Evolutionary conservation across 169 alveolate genomes (phyloP), one percentile per base, ranked within the genome.

Genomic region (Eimeria praecox): DNA sequence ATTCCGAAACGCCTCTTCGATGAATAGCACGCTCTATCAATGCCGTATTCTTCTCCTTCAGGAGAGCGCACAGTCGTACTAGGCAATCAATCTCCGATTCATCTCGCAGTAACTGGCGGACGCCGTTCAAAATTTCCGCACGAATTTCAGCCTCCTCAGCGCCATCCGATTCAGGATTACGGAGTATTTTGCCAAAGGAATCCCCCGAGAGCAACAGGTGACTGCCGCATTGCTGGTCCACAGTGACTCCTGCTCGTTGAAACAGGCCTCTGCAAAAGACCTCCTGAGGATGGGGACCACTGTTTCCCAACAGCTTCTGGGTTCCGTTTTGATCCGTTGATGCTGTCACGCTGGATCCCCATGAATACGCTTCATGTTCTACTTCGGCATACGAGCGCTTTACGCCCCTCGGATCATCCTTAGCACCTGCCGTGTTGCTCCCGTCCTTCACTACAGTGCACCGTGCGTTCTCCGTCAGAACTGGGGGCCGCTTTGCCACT

Each of bases 61-160:
- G 56, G 18, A 30, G 62, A 54, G 64, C 22, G 69, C 90, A 54
- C 20, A 93, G 78, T 89, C 42, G 80, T 1, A 93, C 94, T 20
- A 93, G 94, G 52, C 88, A 88, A 4, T 93, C 96, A 71, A 93
- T 27, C 35, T 93, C 96, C 42, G 90, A 90, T 24, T 80, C 91
- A 12, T 44, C 73, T 27, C 54, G 87, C 64, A 93, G 64, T 49
- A 93, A 44, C 44, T 87, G 93, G 64, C 82, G 90, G 54, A 83
- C 77, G 40, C 87, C 89, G 40, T 93, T 82, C 52, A 93, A 20
- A 14, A 93, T 52, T 22, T 75, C 77, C 40, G 83, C 90, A 6
- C 95, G 90, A 16, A 73, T 27, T 52, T 56, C 88, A 1, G 90
- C 95, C 59, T 64, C 88, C 64, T 69, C 95, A 83, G 91, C 27